A percentile compares a stretch with the other conserved stretches of the same genome.
These are phyloP conservation scores for Colletotrichum sp. DNA, from an alignment of 2,329 filamentous ascomycete genomes.

Conservation along the genomic window DNA sequence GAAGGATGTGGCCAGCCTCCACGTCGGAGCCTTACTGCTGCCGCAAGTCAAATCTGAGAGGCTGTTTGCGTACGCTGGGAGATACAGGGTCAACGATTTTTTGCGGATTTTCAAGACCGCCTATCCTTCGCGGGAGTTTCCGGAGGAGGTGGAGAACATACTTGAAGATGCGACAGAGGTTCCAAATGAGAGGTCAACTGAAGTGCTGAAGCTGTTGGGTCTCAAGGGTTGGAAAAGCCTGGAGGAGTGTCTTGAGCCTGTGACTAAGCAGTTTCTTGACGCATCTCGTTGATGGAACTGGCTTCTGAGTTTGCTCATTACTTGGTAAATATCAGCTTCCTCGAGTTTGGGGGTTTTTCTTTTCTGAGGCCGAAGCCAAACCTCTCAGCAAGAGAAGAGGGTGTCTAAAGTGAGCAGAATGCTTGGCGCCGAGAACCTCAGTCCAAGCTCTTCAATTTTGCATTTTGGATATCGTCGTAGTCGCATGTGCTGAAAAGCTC, in stretches of 20 bases:
- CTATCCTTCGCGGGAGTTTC: not conserved
- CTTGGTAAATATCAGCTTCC: not conserved
- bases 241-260: not conserved
- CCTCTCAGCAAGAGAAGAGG: too few species aligned
- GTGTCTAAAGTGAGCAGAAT: too few species aligned
- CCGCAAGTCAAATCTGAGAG: not conserved
- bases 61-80: not conserved
- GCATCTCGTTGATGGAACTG: not conserved
- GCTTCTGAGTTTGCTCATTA: not conserved
- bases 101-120: not conserved
- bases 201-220: not conserved
- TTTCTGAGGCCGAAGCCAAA: too few species aligned
- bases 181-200: not conserved
- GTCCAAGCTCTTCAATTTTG: not conserved
- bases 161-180: not conserved
- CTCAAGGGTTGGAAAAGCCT: not conserved
- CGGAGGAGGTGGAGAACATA: not conserved
- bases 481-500: not conserved
- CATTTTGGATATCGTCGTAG: not conserved
- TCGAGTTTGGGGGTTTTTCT: not conserved
- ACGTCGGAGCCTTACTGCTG: not conserved
- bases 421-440: too few species aligned
- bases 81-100: not conserved
- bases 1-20: not conserved
- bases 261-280: not conserved